These are phyloP conservation scores for Breynia disticha DNA, from an alignment of 441 rosid species.

Conservation along the genomic window DNA sequence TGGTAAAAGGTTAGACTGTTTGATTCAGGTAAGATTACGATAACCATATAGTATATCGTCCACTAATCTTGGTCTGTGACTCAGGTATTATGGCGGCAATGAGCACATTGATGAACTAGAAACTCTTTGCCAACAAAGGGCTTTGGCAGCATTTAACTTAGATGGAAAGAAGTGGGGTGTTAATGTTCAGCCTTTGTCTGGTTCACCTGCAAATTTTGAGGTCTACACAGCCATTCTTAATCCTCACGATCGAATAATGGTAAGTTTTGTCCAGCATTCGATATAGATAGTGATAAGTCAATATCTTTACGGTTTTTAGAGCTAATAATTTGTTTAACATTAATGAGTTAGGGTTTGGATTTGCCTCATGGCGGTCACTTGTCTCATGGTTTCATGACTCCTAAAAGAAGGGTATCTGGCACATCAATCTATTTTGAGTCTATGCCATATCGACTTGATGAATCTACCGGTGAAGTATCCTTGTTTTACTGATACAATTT, in stretches of 20 bases:
- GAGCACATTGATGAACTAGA: conserved; percentile 71
- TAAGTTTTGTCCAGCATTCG: background rate
- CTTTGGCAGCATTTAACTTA: conserved; percentile 58
- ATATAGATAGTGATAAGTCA: too few relatives aligned
- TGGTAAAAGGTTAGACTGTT: conserved; percentile 21
- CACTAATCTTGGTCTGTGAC: background rate
- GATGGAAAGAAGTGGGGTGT: conserved; percentile 76
- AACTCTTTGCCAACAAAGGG: conserved; percentile 56
- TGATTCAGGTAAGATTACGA: too few relatives aligned
- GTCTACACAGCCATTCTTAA: conserved; percentile 65
- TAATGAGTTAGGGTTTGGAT: conserved; percentile 26
- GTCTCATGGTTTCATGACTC: conserved; percentile 45
- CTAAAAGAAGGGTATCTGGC: conserved; percentile 2
- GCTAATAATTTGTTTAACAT: too few relatives aligned
- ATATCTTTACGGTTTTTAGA: too few relatives aligned
- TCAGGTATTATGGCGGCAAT: conserved; percentile 62
- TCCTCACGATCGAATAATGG: conserved; percentile 85
- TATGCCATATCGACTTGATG: conserved; percentile 2
- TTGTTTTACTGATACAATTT: background rate
- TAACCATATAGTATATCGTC: too few relatives aligned
- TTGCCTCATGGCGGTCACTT: conserved; percentile 78
- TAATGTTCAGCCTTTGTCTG: conserved; percentile 76
- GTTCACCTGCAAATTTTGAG: conserved; percentile 80
- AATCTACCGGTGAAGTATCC: background rate
- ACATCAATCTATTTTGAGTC: conserved; percentile 5